Evolutionary conservation across 2,329 filamentous ascomycete genomes (phyloP), one percentile per base, ranked within the genome.

Genomic region (Aspergillus pseudoviridinutans): DNA sequence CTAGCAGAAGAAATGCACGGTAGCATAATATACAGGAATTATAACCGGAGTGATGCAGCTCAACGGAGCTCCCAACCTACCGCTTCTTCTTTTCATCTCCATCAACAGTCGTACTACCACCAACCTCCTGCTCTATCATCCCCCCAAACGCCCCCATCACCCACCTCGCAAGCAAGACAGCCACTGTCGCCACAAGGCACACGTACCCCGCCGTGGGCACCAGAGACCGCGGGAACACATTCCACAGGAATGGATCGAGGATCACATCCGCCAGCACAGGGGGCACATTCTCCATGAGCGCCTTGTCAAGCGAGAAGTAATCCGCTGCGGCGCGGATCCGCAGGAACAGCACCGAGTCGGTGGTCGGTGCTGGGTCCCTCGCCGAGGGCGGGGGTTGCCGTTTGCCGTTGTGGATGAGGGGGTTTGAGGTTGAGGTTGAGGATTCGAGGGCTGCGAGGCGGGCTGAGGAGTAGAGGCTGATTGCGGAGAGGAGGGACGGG

Each of bases 161-260:
- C 66, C 67, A 70, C 22, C 65, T 59, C 5, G 64, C 68, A 42
- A 85, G 58, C 50, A 80, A 78, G 73, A 80, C 83, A 28, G 80
- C 78, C 42, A 76, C 64, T 41, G 80, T 60, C 10, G 85, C 84
- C 54, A 96, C 81, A 3, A 83, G 63, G 3, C 81, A 66, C 54
- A 95, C 80, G 73, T 92, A 96, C 38, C 76, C 77, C 12, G 84
- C 84, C 1, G 89, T 93, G 22, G 90, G 87, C 24, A 89, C 68
- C 17, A 97, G 78, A 3, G 92, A 96, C 53, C 80, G 80, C 12
- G 94, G 94, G 53, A 97, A 80, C 17, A 92, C 69, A 76, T 95
- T 94, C 68, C 87, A 76, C 44, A 95, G 59, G 69, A 88, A 97
- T 0, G 92, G 92, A 73, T 97, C 94, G 25, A 99, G 84, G 66